Evolutionary conservation across 2,329 filamentous ascomycete genomes (phyloP).

Genomic region (Lachnellula hyalina): DNA sequence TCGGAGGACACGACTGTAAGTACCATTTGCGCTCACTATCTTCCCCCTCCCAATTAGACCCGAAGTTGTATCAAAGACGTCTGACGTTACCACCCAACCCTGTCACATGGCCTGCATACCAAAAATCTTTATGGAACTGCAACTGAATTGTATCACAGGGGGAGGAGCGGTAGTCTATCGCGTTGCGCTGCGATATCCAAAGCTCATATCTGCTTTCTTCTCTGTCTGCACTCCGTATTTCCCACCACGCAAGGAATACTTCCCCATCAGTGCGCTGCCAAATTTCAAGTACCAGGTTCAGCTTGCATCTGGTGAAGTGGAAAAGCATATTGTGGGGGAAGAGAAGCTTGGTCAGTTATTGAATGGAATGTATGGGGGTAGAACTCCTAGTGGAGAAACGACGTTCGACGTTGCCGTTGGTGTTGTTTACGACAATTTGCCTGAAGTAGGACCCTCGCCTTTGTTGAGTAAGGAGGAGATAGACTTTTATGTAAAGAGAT

Average conservation of each 20-base stretch:
- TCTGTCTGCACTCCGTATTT: conserved; percentile 73
- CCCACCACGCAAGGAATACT: conserved; percentile 47
- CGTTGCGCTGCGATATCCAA: conserved; percentile 65
- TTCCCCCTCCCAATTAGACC: too few relatives aligned
- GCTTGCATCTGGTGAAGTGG: conserved; percentile 61
- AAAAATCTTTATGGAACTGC: too few relatives aligned
- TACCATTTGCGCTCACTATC: neutral
- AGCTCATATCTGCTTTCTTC: conserved; percentile 70
- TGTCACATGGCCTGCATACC: too few relatives aligned
- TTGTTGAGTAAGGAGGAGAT: conserved; percentile 65
- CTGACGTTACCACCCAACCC: too few relatives aligned
- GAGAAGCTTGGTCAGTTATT: conserved; percentile 66
- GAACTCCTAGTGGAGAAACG: conserved; percentile 47
- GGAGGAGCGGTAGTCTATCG: conserved; percentile 76
- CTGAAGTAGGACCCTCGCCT: conserved; percentile 48
- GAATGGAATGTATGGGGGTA: conserved; percentile 64
- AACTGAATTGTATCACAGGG: conserved; percentile 46
- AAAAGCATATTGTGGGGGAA: conserved; percentile 45
- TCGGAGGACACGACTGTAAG: conserved; percentile 75
- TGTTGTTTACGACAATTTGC: conserved; percentile 57
- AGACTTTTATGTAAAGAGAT: conserved; percentile 72
- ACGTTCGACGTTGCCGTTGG: conserved; percentile 59
- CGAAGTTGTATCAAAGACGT: too few relatives aligned
- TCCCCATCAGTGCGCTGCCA: conserved; percentile 50
- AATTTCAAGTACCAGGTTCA: conserved; percentile 85